Conservation (phyloP, 1,284 basidiomycete genomes). For the Termitomyces sp. region DNA sequence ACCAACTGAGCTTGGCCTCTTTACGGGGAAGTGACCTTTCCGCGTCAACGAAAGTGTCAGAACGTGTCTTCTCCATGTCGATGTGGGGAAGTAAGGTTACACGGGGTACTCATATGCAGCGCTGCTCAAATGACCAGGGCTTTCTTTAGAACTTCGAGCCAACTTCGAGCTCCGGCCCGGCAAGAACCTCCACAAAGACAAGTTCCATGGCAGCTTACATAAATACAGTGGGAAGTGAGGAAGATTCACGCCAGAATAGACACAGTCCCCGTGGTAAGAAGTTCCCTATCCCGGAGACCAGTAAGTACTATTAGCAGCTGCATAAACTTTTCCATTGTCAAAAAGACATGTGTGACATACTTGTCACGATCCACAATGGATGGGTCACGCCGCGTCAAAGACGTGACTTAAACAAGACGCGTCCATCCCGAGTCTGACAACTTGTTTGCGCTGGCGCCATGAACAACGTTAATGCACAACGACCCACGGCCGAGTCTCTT, state of each 20-base stretch:
- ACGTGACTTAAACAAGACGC: neutral
- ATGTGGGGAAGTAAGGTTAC: neutral
- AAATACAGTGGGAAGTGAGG: too few species aligned
- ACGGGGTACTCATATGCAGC: neutral
- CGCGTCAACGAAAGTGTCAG: neutral
- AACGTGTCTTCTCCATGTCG: neutral
- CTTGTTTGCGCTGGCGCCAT: neutral
- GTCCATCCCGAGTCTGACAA: neutral
- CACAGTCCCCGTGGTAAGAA: too few species aligned
- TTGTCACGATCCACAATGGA: neutral
- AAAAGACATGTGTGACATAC: neutral
- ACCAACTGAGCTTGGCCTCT: neutral
- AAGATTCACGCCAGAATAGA: too few species aligned
- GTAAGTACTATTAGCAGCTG: too few species aligned
- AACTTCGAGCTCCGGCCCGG: too few species aligned
- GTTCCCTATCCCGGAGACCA: too few species aligned
- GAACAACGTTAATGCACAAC: neutral
- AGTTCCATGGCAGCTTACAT: neutral
- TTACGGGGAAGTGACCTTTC: neutral
- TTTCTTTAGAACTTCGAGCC: too few species aligned
- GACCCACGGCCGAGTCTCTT: constrained; percentile 1
- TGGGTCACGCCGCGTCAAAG: constrained; percentile 1
- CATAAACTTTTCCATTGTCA: too few species aligned
- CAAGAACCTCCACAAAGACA: neutral
- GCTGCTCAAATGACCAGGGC: too few species aligned